Evolutionary conservation across 805 yeast species (phyloP), one percentile per base, ranked within the genome.

Genomic region (Cyberlindnera petersonii): DNA sequence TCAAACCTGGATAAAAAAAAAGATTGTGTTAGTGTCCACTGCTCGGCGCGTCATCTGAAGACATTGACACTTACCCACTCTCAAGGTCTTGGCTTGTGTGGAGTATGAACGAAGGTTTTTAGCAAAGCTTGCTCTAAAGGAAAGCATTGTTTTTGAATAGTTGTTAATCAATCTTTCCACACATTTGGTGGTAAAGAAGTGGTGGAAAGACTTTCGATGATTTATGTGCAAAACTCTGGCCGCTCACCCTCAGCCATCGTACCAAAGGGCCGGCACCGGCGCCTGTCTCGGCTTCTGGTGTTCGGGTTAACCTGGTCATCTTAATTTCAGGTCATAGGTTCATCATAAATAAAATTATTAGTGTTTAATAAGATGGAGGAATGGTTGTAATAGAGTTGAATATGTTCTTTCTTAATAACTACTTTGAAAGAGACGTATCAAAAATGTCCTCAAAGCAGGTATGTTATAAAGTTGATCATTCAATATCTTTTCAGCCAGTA

Each of bases 1-100:
- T 89, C 59, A 93, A 74, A 43, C 86, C 49, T 46, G 26, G 10
- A 9, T 20, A n/a, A 16, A n/a, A n/a, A n/a, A n/a, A n/a, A n/a
- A n/a, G n/a, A n/a, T n/a, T n/a, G 82, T 39, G 48, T 40, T 36
- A 20, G 42, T 33, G 14, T 9, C 8, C 11, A 15, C 4, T 11
- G 18, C 16, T n/a, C 17, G 26, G 21, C 11, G 21, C 18, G 15
- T 11, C 9, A 10, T 76, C n/a, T 16, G 7, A 18, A 23, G 9
- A 8, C 16, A 15, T 27, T 4, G 11, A 4, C 6, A 40, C 49
- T 15, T 27, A 43, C 50, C 83, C 48, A 77, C 75, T 39, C 70
- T 76, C 33, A 77, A 59, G 20, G 72, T 68, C 50, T 74, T 75
- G 35, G 71, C 50, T 26, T 66, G 59, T 20, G 71, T 56, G 18